phyloP scores from a whole-genome alignment of 345 rosid species.

The Psidium friedrichsthalianum region DNA sequence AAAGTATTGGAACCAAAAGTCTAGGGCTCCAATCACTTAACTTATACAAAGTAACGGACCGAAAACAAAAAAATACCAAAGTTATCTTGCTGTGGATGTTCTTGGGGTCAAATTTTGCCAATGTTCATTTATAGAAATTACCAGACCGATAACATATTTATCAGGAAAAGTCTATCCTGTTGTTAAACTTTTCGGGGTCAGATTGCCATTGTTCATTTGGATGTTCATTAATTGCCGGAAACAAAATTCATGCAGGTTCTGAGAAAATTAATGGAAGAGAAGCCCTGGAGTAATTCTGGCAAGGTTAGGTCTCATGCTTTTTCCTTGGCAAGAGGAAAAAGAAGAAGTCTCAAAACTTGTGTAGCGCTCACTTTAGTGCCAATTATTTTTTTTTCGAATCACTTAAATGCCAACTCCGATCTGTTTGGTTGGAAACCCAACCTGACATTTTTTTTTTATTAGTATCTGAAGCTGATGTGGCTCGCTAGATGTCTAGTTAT shows the following conservation, averaged over 20 bases:
- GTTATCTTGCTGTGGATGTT: not conserved
- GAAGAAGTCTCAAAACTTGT: no score
- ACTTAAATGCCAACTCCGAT: no score
- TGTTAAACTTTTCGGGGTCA: not conserved
- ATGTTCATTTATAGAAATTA: not conserved
- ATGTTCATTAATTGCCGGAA: not conserved
- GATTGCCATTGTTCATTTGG: not conserved
- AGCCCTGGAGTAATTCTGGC: slow-evolving; percentile 34
- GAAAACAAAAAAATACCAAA: not conserved
- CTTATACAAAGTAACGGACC: not conserved
- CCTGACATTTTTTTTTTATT: no score
- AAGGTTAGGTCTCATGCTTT: slow-evolving; percentile 36
- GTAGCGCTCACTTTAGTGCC: no score
- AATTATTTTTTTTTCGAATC: no score
- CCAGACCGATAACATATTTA: not conserved
- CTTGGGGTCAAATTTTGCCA: not conserved
- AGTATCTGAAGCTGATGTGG: no score
- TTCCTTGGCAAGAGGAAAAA: no score
- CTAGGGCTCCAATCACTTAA: not conserved
- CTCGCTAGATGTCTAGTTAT: no score
- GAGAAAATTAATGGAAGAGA: slow-evolving; percentile 44
- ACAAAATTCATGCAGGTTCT: slow-evolving; percentile 43
- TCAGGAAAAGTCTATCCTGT: not conserved
- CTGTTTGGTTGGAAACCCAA: no score
- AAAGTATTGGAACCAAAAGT: not conserved